These are phyloP conservation scores for Mallotus repandus DNA, from an alignment of 441 rosid species.

Conservation along the genomic window DNA sequence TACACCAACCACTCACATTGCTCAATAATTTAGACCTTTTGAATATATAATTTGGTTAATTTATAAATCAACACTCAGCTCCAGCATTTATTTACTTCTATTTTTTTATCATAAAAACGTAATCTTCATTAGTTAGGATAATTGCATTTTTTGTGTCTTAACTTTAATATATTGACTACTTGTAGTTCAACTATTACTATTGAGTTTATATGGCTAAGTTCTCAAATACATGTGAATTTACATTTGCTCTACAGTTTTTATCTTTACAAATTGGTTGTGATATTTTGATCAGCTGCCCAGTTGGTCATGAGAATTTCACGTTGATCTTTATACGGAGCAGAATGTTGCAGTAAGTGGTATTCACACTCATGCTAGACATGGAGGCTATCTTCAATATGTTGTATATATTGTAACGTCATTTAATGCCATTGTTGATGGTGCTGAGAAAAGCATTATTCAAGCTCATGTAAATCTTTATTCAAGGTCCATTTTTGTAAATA, in stretches of 20 bases:
- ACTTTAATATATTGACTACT: no score
- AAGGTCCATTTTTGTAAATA: slow-evolving; percentile 67
- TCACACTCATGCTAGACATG: slow-evolving; percentile 94
- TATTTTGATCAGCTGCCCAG: background rate
- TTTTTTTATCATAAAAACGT: no score
- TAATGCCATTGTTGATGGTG: slow-evolving; percentile 90
- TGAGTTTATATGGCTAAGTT: no score
- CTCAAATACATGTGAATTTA: no score
- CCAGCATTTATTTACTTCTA: no score
- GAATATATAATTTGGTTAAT: no score
- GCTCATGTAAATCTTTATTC: slow-evolving; percentile 89
- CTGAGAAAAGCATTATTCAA: slow-evolving; percentile 73
- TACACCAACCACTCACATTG: no score
- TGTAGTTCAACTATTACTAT: no score
- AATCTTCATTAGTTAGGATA: no score
- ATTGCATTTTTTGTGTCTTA: no score
- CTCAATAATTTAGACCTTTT: no score
- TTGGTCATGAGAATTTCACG: background rate
- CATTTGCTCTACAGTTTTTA: background rate
- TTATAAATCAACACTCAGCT: no score
- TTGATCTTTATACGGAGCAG: slow-evolving; percentile 62
- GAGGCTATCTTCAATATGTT: slow-evolving; percentile 92
- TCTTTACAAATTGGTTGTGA: background rate
- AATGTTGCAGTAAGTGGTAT: slow-evolving; percentile 91
- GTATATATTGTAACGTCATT: slow-evolving; percentile 83